A percentile compares a stretch with the other conserved stretches of the same genome.
Conservation (phyloP, 164 flowering plant genomes). For the Annona squamosa region DNA sequence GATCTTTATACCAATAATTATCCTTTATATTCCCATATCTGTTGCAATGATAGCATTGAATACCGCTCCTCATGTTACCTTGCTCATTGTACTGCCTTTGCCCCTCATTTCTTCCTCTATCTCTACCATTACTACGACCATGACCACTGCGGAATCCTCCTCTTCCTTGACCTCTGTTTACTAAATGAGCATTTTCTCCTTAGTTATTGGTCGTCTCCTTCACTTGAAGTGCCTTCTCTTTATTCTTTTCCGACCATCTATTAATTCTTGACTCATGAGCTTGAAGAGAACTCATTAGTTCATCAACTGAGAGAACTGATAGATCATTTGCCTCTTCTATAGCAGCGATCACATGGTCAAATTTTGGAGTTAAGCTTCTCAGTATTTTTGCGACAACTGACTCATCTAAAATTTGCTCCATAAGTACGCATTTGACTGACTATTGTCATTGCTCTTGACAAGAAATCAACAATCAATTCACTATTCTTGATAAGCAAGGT, state of each 20-base stretch:
- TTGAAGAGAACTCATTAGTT: constrained; percentile 12
- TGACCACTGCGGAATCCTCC: too few relatives aligned
- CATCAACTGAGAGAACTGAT: neutral
- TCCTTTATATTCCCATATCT: too few relatives aligned
- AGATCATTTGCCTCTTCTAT: constrained; percentile 14
- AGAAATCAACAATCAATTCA: constrained; percentile 10
- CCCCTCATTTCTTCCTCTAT: too few relatives aligned
- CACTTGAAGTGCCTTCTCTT: constrained; percentile 2
- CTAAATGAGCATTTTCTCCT: neutral
- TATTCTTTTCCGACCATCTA: neutral
- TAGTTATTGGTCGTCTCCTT: neutral
- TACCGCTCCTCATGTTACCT: too few relatives aligned
- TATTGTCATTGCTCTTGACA: neutral
- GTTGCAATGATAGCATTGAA: too few relatives aligned
- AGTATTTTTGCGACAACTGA: constrained; percentile 12
- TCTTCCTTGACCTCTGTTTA: too few relatives aligned
- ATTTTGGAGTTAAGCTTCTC: constrained; percentile 11
- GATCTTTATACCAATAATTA: too few relatives aligned
- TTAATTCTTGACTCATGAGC: constrained; percentile 5
- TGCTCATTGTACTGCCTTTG: too few relatives aligned
- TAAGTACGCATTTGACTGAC: constrained; percentile 14
- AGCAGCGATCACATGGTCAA: constrained; percentile 11
- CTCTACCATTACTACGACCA: too few relatives aligned
- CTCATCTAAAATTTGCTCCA: constrained; percentile 5
- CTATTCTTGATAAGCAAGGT: constrained; percentile 11